Evolutionary conservation across 352 stramenopile species (phyloP), one percentile per base, ranked within the genome.

Genomic region (Pythium aristosporum): DNA sequence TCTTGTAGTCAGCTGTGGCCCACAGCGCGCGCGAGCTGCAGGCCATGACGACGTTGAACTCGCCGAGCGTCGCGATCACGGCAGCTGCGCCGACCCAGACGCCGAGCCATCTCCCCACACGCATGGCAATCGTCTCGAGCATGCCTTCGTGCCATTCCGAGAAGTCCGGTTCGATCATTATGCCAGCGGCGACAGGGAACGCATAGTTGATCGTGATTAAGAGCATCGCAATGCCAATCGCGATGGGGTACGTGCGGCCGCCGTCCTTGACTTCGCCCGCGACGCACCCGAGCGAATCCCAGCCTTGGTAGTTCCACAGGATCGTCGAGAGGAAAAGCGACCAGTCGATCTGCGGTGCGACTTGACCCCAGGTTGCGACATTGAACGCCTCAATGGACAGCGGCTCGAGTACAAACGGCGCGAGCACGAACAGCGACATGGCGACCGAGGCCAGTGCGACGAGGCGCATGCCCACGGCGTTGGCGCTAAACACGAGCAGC

Each of bases 1-100:
- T 93, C 63, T 88, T 89, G 74, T 92, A 93, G 71, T 92, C 82
- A 2, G 84, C 84, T 15, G 84, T 91, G 11, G 82, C 81, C 86
- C 85, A 92, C 60, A 95, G 55, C 13, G 86, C 86, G 16, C 86
- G 84, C 15, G 82, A 92, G 62, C 79, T 91, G 66, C 84, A 92
- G 12, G 82, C 81, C 86, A 95, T 93, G 36, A 95, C 84, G 34
- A 92, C 86, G 55, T 92, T 93, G 67, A 95, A 95, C 64, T 95
- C 86, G 37, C 84, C 86, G 18, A 95, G 70, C 10, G 83, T 92
- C 10, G 84, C 82, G n/a, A 95, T 68, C 13, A 92, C 78, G 21
- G 86, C 86, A 18, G 81, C 82, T 5, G 84, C 80, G 13, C 85
- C 81, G 42, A 95, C 85, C 86, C 86, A 95, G 11, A 92, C 77